Evolutionary conservation across 139 green algal genomes (phyloP).

Genomic region (Haematococcus lacustris): DNA sequence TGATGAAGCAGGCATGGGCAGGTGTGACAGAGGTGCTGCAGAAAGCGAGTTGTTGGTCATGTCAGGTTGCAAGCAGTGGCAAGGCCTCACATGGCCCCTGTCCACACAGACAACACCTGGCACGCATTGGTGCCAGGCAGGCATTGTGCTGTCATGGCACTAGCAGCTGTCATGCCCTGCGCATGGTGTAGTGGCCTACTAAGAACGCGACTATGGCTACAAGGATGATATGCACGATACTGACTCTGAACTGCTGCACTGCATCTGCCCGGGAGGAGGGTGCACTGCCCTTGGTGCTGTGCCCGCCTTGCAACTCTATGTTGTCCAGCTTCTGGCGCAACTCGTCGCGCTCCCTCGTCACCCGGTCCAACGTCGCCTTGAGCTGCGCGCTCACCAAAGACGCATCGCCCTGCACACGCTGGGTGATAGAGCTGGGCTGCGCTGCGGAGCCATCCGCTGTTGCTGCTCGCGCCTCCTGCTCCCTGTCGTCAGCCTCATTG

Average conservation of each 20-base stretch:
- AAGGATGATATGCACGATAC: slow-evolving; percentile 18
- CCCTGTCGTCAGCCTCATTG: slow-evolving; percentile 23
- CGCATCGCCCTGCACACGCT: too few relatives aligned
- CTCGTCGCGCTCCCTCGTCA: slow-evolving; percentile 21
- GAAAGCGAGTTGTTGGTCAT: too few relatives aligned
- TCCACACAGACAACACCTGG: too few relatives aligned
- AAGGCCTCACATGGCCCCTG: too few relatives aligned
- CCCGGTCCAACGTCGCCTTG: not conserved
- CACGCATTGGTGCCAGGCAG: too few relatives aligned
- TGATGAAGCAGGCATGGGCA: too few relatives aligned
- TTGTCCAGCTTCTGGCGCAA: slow-evolving; percentile 23
- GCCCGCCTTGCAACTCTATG: slow-evolving; percentile 3
- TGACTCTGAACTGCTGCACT: slow-evolving; percentile 1
- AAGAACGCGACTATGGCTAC: slow-evolving; percentile 31
- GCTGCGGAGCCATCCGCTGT: not conserved
- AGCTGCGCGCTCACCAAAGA: too few relatives aligned
- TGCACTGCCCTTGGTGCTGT: not conserved
- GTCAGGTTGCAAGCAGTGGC: too few relatives aligned
- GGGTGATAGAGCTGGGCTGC: too few relatives aligned
- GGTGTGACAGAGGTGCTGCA: too few relatives aligned
- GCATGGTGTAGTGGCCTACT: slow-evolving; percentile 24
- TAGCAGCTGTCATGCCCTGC: too few relatives aligned
- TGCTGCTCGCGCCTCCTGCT: not conserved
- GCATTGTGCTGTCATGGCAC: too few relatives aligned
- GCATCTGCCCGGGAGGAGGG: not conserved